phyloP scores from a whole-genome alignment of 1,284 basidiomycete species.

The Boletus semigastroideus region DNA sequence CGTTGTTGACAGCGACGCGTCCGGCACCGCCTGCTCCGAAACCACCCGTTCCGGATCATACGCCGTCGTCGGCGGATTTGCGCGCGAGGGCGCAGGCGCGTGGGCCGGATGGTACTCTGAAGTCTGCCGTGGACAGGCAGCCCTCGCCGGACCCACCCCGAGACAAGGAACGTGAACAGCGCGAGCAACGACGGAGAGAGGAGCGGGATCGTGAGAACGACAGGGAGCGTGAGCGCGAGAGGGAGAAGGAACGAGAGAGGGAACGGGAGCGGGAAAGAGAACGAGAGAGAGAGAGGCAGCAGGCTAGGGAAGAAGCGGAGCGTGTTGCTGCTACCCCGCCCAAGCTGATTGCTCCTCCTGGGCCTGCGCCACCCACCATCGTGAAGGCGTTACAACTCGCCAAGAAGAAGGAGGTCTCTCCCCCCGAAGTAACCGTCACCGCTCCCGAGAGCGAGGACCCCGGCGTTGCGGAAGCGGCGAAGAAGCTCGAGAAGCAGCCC shows the following conservation, averaged over 20 bases:
- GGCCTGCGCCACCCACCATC: slow-evolving; percentile 50
- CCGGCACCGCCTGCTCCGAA: slow-evolving; percentile 49
- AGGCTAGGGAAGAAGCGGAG: slow-evolving; percentile 28
- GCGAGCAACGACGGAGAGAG: slow-evolving; percentile 29
- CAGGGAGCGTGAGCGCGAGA: slow-evolving; percentile 30
- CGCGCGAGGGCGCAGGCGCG: slow-evolving; percentile 59
- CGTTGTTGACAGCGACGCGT: slow-evolving; percentile 47
- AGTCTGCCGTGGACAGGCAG: slow-evolving; percentile 32
- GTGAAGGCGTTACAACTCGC: slow-evolving; percentile 77
- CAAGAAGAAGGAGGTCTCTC: slow-evolving; percentile 60
- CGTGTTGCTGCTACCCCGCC: slow-evolving; percentile 46
- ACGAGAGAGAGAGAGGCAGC: slow-evolving; percentile 31
- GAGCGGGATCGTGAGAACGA: slow-evolving; percentile 34
- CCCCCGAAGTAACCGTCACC: slow-evolving; percentile 43
- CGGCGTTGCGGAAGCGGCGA: slow-evolving; percentile 73
- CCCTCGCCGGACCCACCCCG: slow-evolving; percentile 32
- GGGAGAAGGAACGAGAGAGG: no score
- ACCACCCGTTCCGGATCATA: slow-evolving; percentile 47
- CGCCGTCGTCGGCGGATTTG: slow-evolving; percentile 62
- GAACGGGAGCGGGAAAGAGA: slow-evolving; percentile 19
- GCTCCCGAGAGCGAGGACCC: slow-evolving; percentile 42
- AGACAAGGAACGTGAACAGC: slow-evolving; percentile 34
- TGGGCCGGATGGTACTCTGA: slow-evolving; percentile 37
- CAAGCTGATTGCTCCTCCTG: slow-evolving; percentile 49
- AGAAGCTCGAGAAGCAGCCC: slow-evolving; percentile 45